Conservation (phyloP, 2,329 filamentous ascomycete genomes). For the Aspergillus aculeatinus region DNA sequence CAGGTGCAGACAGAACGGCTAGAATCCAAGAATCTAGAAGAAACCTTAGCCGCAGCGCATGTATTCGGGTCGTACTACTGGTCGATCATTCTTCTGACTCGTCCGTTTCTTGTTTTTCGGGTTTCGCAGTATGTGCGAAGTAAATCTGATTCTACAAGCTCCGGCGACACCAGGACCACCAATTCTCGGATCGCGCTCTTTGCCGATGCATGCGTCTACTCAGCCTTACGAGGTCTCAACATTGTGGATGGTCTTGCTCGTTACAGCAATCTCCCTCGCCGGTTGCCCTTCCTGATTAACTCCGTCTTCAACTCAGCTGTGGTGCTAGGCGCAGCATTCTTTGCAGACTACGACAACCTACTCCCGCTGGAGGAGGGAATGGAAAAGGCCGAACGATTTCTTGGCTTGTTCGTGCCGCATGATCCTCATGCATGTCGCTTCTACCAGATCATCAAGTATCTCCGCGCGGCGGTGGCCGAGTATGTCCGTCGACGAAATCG, state of each 20-base stretch:
- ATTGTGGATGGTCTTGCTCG: slow-evolving; percentile 39
- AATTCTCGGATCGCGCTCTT: slow-evolving; percentile 36
- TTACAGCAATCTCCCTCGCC: slow-evolving; percentile 39
- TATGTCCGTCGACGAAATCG: slow-evolving; percentile 39
- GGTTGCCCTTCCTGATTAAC: slow-evolving; percentile 49
- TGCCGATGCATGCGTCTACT: slow-evolving; percentile 47
- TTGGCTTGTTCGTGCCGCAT: slow-evolving; percentile 34
- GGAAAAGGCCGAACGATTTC: slow-evolving; percentile 36
- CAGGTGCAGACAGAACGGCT: slow-evolving; percentile 48
- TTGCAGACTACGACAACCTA: slow-evolving; percentile 46
- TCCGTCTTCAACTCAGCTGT: slow-evolving; percentile 48
- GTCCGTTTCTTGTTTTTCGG: slow-evolving; percentile 55
- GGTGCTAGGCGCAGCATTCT: slow-evolving; percentile 47
- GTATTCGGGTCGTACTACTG: slow-evolving; percentile 54
- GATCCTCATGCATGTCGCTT: slow-evolving; percentile 40
- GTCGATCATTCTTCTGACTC: slow-evolving; percentile 54
- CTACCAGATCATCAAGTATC: slow-evolving; percentile 40
- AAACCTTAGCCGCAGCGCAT: slow-evolving; percentile 49
- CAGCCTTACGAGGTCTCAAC: slow-evolving; percentile 42
- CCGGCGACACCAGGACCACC: slow-evolving; percentile 22
- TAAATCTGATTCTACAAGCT: slow-evolving; percentile 22
- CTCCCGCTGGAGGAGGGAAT: slow-evolving; percentile 36
- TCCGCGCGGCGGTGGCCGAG: slow-evolving; percentile 39
- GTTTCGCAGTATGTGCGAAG: slow-evolving; percentile 43
- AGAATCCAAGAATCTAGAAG: slow-evolving; percentile 39